A percentile compares a stretch with the other conserved stretches of the same genome.
phyloP scores from a whole-genome alignment of 163 green algal genomes.

The Chlorella variabilis region DNA sequence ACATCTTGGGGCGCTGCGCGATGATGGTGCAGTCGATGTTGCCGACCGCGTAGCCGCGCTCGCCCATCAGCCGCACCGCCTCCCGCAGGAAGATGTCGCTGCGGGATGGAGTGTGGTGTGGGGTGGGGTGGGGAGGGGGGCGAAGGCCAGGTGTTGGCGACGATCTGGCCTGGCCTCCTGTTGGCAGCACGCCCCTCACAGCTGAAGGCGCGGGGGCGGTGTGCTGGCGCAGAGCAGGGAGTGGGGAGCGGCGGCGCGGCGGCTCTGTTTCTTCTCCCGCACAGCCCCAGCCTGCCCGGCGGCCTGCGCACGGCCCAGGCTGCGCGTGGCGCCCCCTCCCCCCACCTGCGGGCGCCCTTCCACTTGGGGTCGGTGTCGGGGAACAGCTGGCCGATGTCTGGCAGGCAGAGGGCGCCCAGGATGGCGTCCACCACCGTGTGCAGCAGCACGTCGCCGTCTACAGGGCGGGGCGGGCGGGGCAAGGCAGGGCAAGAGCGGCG shows the following conservation, averaged over 20 bases:
- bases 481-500: not conserved
- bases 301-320: not conserved
- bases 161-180: too few relatives aligned
- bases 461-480: not conserved
- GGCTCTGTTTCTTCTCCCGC: too few relatives aligned
- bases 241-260: too few relatives aligned
- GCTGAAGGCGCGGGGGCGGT: too few relatives aligned
- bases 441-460: slow-evolving; percentile 95
- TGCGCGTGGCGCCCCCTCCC: not conserved
- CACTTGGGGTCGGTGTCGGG: slow-evolving; percentile 98
- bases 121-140: not conserved
- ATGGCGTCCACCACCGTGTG: slow-evolving; percentile 98
- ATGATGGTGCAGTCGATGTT: slow-evolving; percentile 99
- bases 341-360: slow-evolving; percentile 81
- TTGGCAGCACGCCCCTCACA: too few relatives aligned
- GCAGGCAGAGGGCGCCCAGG: slow-evolving; percentile 92
- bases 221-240: too few relatives aligned
- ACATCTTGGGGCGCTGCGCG: slow-evolving; percentile 94
- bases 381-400: slow-evolving; percentile 99
- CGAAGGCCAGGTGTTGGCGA: too few relatives aligned
- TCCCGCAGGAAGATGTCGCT: slow-evolving; percentile 93
- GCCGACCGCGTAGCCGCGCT: slow-evolving; percentile 91
- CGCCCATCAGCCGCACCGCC: slow-evolving; percentile 90
- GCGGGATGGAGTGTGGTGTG: not conserved
- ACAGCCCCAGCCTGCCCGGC: too few relatives aligned